Conservation (phyloP, 2,329 filamentous ascomycete genomes). For the Ophiostoma sp. region DNA sequence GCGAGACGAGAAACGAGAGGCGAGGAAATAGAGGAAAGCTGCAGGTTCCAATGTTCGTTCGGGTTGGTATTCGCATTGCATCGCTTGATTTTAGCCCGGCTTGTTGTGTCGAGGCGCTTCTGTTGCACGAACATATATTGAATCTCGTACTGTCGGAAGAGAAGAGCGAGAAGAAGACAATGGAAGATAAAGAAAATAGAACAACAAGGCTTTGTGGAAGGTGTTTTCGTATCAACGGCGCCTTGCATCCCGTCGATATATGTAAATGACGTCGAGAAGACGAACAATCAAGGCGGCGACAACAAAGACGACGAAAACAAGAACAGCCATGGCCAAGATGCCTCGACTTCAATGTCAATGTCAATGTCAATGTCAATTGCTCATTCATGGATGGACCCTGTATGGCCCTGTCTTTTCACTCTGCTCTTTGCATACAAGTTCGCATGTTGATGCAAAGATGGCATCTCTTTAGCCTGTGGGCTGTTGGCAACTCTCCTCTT, state of each 20-base stretch:
- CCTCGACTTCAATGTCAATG: neutral
- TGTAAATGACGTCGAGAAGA: neutral
- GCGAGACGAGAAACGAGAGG: conserved; percentile 4
- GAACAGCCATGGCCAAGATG: neutral
- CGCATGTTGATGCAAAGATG: conserved; percentile 2
- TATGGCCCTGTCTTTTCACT: neutral
- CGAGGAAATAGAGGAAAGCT: neutral
- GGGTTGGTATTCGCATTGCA: neutral
- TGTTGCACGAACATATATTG: neutral
- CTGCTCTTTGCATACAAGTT: neutral
- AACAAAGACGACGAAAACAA: neutral
- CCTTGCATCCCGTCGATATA: neutral
- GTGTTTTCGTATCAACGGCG: neutral
- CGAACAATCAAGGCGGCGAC: neutral
- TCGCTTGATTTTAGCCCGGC: neutral
- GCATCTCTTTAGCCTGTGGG: conserved; percentile 5
- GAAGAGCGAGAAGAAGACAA: neutral
- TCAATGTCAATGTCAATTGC: neutral
- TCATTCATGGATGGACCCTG: neutral
- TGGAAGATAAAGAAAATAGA: neutral
- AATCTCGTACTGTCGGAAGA: neutral
- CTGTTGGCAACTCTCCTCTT: neutral
- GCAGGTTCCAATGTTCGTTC: neutral
- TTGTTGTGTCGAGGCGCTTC: neutral
- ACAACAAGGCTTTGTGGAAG: neutral